Conservation (phyloP, 2,329 filamentous ascomycete genomes). For the Microcyclospora tardicrescens region DNA sequence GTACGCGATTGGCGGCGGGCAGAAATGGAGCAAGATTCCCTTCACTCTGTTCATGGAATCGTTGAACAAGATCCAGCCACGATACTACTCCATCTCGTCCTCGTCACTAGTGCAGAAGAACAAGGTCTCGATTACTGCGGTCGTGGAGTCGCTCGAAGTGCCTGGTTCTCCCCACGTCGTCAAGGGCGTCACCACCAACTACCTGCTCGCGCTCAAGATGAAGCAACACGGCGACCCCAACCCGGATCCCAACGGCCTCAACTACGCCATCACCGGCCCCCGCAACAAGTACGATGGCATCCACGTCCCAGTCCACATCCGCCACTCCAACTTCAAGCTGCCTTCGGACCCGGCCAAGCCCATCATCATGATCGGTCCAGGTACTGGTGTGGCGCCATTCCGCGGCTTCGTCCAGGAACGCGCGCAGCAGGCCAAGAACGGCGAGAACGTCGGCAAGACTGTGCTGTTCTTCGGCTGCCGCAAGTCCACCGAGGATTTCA, state of each 20-base stretch:
- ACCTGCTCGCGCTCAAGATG: constrained; percentile 84
- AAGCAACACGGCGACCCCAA: constrained; percentile 84
- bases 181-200: constrained; percentile 94
- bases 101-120: constrained; percentile 88
- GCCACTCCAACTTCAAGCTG: constrained; percentile 98
- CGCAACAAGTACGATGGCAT: constrained; percentile 96
- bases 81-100: constrained; percentile 98
- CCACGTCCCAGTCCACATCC: constrained; percentile 86
- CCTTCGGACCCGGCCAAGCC: constrained; percentile 90
- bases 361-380: constrained; percentile 60
- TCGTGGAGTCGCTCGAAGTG: constrained; percentile 73
- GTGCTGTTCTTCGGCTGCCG: constrained; percentile 93
- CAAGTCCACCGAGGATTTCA: constrained; percentile 74
- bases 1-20: constrained; percentile 54
- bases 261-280: constrained; percentile 76
- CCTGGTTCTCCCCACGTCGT: constrained; percentile 67
- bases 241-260: constrained; percentile 70
- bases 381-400: constrained; percentile 39
- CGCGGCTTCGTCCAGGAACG: constrained; percentile 62
- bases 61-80: constrained; percentile 85
- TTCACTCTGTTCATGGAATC: constrained; percentile 94
- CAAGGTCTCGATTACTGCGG: constrained; percentile 87
- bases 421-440: constrained; percentile 66
- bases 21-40: constrained; percentile 72
- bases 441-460: constrained; percentile 72